Conservation (phyloP, 352 stramenopile genomes). For the Pythium utonaiense region DNA sequence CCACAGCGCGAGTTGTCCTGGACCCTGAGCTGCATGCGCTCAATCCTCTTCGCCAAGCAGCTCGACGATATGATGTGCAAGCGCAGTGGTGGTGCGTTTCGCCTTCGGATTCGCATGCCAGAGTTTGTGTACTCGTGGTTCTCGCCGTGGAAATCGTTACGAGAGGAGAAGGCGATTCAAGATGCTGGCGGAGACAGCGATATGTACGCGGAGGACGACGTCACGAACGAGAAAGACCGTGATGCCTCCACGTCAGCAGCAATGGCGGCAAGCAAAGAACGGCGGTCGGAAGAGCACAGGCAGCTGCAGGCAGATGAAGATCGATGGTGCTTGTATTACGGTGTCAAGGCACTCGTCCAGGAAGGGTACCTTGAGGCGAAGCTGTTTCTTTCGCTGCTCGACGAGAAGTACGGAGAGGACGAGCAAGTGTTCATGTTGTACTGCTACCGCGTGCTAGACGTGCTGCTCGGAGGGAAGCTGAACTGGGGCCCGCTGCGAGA, state of each 20-base stretch:
- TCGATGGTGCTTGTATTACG: slow-evolving; percentile 93
- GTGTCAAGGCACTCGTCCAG: slow-evolving; percentile 78
- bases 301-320: slow-evolving; percentile 81
- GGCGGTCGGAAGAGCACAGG: slow-evolving; percentile 30
- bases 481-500: slow-evolving; percentile 65
- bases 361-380: slow-evolving; percentile 88
- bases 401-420: slow-evolving; percentile 92
- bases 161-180: slow-evolving; percentile 47
- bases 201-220: slow-evolving; percentile 23
- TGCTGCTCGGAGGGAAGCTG: slow-evolving; percentile 50
- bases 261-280: slow-evolving; percentile 10
- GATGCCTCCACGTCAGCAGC: neutral
- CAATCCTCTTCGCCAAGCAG: slow-evolving; percentile 88
- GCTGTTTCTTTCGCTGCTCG: slow-evolving; percentile 89
- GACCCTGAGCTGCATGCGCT: slow-evolving; percentile 88
- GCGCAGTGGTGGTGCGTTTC: slow-evolving; percentile 37
- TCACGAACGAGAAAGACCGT: neutral
- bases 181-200: slow-evolving; percentile 3
- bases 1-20: slow-evolving; percentile 76
- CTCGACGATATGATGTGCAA: slow-evolving; percentile 75
- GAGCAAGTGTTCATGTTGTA: slow-evolving; percentile 89
- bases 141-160: slow-evolving; percentile 54
- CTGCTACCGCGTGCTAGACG: slow-evolving; percentile 81
- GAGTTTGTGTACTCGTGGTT: slow-evolving; percentile 95
- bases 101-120: slow-evolving; percentile 81